phyloP scores from a whole-genome alignment of 345 rosid species.

The Melaleuca alternifolia region DNA sequence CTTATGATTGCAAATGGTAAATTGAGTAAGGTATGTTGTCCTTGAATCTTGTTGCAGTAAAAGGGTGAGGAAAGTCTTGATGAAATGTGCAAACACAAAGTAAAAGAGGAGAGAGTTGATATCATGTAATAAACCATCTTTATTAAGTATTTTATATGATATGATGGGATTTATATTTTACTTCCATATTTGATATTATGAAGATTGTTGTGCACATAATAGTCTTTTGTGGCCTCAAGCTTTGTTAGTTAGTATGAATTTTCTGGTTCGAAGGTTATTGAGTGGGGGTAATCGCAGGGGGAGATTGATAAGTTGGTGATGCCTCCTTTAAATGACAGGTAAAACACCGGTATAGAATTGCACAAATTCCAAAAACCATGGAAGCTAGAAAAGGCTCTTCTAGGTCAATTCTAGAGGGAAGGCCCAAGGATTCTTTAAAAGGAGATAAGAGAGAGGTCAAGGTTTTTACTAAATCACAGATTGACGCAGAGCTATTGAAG shows the following conservation, averaged over 20 bases:
- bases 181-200: neutral
- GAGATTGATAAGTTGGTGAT: neutral
- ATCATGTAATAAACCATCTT: neutral
- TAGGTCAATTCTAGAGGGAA: slow-evolving; percentile 39
- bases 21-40: slow-evolving; percentile 60
- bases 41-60: neutral
- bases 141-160: neutral
- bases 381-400: slow-evolving; percentile 39
- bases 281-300: neutral
- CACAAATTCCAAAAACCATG: slow-evolving; percentile 21
- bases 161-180: neutral
- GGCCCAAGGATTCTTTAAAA: slow-evolving; percentile 34
- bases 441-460: slow-evolving; percentile 32
- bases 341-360: slow-evolving; percentile 70
- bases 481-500: slow-evolving; percentile 44
- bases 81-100: neutral
- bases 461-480: slow-evolving; percentile 39
- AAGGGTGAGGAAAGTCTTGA: neutral
- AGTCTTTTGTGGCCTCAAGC: neutral
- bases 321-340: slow-evolving; percentile 28
- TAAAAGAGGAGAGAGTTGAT: neutral
- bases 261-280: neutral
- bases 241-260: neutral
- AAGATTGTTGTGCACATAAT: neutral
- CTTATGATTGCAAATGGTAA: slow-evolving; percentile 62